phyloP scores from a whole-genome alignment of 1,284 basidiomycete genomes.

The Xerocomus amazonicus region DNA sequence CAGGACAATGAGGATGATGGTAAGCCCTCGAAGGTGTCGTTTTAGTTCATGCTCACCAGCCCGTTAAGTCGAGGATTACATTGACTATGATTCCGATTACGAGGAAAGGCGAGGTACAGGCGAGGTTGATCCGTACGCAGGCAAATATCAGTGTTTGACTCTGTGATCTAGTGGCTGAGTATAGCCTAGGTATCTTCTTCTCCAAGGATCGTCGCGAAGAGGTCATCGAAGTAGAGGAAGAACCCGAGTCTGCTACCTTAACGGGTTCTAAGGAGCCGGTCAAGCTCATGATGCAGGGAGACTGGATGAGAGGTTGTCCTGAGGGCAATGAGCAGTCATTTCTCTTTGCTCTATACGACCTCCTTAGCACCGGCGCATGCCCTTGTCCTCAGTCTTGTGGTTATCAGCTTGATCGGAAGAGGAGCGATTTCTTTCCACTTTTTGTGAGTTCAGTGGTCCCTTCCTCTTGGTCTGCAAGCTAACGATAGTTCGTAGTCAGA shows the following conservation, averaged over 20 bases:
- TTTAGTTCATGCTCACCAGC: conserved; percentile 9
- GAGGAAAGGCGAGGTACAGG: conserved; percentile 44
- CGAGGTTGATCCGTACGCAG: conserved; percentile 82
- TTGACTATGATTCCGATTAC: conserved; percentile 77
- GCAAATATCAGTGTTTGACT: conserved; percentile 35
- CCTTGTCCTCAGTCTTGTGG: conserved; percentile 75
- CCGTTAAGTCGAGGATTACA: conserved; percentile 49
- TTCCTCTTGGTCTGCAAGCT: conserved; percentile 1
- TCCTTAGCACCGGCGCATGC: conserved; percentile 61
- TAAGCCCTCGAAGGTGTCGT: conserved; percentile 23
- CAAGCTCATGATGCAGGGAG: conserved; percentile 78
- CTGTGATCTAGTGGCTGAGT: conserved; percentile 10
- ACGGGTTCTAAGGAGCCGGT: conserved; percentile 46
- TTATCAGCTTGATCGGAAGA: conserved; percentile 51
- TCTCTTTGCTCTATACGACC: conserved; percentile 79
- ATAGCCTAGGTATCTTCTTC: conserved; percentile 74
- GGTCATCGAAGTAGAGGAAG: conserved; percentile 82
- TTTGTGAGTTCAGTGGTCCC: conserved; percentile 53
- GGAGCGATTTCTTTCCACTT: conserved; percentile 77
- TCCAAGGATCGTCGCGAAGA: conserved; percentile 86
- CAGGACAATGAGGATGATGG: conserved; percentile 57
- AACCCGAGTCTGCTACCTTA: conserved; percentile 54
- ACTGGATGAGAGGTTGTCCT: conserved; percentile 96
- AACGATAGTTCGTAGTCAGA: conserved; percentile 46
- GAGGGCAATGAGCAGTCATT: conserved; percentile 88